Evolutionary conservation across 2,329 filamentous ascomycete species (phyloP).

Genomic region (Tolypocladium sp.): DNA sequence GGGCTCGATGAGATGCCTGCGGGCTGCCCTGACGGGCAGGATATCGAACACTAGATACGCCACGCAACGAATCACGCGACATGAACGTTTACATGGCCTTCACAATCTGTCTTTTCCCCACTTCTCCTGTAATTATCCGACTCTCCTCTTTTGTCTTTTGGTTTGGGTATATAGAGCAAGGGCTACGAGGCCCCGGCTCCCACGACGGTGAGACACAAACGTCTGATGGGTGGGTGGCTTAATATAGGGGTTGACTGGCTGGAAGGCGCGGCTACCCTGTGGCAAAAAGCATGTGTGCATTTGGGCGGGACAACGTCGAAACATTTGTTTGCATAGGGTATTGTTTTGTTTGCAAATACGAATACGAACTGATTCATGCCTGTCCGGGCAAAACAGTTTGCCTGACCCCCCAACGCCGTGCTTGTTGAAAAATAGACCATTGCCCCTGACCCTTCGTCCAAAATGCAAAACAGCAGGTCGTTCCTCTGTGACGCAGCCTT

Average conservation of each 20-base stretch:
- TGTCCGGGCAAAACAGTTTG: neutral
- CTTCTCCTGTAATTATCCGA: neutral
- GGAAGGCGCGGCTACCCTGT: neutral
- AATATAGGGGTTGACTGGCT: neutral
- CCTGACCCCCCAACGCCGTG: slow-evolving; percentile 22
- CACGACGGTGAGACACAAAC: neutral
- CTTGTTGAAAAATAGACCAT: slow-evolving; percentile 12
- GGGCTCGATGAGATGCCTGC: neutral
- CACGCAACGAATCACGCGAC: neutral
- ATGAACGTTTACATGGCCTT: neutral
- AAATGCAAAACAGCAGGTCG: slow-evolving; percentile 2
- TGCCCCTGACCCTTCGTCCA: slow-evolving; percentile 1
- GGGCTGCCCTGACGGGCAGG: neutral
- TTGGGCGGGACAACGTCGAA: neutral
- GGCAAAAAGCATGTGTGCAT: neutral
- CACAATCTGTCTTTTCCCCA: neutral
- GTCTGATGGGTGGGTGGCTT: neutral
- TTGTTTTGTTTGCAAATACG: neutral
- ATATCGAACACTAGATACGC: neutral
- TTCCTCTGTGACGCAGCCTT: slow-evolving; percentile 4
- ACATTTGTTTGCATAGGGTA: neutral
- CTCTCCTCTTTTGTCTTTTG: neutral
- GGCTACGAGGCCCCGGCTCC: neutral
- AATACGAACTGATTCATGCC: no score
- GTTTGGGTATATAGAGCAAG: neutral